Evolutionary conservation across 139 green algal species (phyloP), one percentile per base, ranked within the genome.

Genomic region (Mesotaenium endlicherianum): DNA sequence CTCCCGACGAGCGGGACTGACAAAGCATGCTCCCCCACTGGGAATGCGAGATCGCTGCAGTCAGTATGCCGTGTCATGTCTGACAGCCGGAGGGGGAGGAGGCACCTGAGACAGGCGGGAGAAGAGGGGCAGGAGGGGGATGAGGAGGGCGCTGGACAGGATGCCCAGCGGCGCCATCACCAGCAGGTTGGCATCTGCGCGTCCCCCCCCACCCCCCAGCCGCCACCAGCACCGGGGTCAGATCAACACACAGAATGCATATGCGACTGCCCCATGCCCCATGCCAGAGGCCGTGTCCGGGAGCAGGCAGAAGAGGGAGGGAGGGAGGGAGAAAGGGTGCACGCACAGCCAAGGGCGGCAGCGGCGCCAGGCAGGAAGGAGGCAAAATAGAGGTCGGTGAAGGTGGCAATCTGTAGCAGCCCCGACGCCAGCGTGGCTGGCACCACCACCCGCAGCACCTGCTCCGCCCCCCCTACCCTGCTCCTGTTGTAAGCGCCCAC

Each of bases 381-480:
- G 1, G 87, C 87, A 75, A 90, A 90, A 86, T 89, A 91, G 38
- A 90, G 86, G 70, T 90, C 87, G 31, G 86, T 91, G 87, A 86
- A 91, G 1, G 87, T 91, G n/a, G 86, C 86, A 38, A 90, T 89
- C 64, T 90, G 87, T 14, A 90, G 42, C 87, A 91, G 86, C 30
- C 87, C 87, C 0, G 86, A 85, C 17, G 78, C 86, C 1, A 90
- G 34, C 0, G 78, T 70, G 17, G 77, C 87, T 34, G 87, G 87
- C 2, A 90, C 2, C 31, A 90, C 8, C 4, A 88, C 49, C 17
- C 6, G 38, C 40, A 88, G 41, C 16, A 88, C 83, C 83, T 88
- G 71, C 68, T 8, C 50, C 14, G 75, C n/a, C n/a, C n/a, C n/a
- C n/a, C n/a, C n/a, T n/a, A n/a, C n/a, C n/a, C n/a, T n/a, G n/a